phyloP scores from a whole-genome alignment of 805 yeast genomes.

The Scheffersomyces ergatensis region DNA sequence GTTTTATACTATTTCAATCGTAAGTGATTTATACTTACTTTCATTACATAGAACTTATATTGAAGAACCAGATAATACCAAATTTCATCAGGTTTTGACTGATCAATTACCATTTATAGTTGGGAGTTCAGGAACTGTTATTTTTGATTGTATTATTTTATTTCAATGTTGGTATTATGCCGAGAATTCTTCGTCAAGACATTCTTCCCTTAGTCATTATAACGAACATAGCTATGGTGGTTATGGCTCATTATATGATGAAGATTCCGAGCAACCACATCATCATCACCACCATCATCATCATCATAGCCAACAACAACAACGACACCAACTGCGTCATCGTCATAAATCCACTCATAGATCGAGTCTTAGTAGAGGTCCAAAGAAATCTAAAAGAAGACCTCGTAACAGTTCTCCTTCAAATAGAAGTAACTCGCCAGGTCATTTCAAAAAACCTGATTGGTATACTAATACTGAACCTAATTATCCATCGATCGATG shows the following conservation, averaged over 20 bases:
- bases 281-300: constrained; percentile 4
- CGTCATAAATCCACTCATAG: background rate
- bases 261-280: background rate
- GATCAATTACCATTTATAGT: constrained; percentile 76
- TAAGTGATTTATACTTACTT: constrained; percentile 26
- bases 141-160: constrained; percentile 45
- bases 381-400: background rate
- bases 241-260: background rate
- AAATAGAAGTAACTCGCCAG: constrained; percentile 3
- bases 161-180: constrained; percentile 20
- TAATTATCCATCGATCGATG: constrained; percentile 1
- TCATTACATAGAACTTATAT: constrained; percentile 5
- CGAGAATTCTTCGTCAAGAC: background rate
- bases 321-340: background rate
- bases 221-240: background rate
- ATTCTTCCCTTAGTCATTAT: background rate
- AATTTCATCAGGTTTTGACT: constrained; percentile 41
- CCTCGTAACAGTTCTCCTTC: background rate
- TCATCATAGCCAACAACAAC: constrained; percentile 1
- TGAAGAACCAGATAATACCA: constrained; percentile 16
- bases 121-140: constrained; percentile 80
- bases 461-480: constrained; percentile 29
- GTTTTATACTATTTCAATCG: constrained; percentile 32
- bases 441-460: constrained; percentile 32
- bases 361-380: background rate